phyloP scores from a whole-genome alignment of 2,329 filamentous ascomycete genomes.

The Neoscytalidium dimidiatum region DNA sequence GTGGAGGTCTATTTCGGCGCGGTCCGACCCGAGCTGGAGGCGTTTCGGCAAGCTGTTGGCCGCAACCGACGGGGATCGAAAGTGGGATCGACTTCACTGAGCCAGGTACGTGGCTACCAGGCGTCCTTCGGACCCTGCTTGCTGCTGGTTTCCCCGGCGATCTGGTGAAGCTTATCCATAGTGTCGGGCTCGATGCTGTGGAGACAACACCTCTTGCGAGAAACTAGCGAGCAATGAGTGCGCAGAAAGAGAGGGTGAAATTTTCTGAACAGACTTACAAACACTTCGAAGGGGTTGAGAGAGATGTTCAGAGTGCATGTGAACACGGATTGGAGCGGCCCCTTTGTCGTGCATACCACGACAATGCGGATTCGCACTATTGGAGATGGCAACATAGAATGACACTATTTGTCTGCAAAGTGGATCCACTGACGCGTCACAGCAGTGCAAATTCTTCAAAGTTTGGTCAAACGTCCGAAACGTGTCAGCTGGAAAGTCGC shows the following conservation, averaged over 20 bases:
- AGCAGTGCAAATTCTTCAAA: neutral
- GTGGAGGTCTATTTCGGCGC: neutral
- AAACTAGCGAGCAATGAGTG: neutral
- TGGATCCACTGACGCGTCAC: neutral
- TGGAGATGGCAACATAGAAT: neutral
- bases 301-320: too few species aligned
- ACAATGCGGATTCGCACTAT: neutral
- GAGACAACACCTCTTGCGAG: neutral
- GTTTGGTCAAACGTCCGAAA: neutral
- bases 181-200: neutral
- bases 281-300: too few species aligned
- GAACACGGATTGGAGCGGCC: too few species aligned
- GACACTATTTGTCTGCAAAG: neutral
- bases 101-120: neutral
- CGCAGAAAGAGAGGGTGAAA: neutral
- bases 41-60: neutral
- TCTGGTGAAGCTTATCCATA: neutral
- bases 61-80: neutral
- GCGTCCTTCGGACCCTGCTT: neutral
- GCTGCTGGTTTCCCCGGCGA: neutral
- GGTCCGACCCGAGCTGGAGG: neutral
- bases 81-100: neutral
- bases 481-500: neutral
- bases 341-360: neutral
- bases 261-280: neutral